Evolutionary conservation across 257 asterid species (phyloP), one percentile per base, ranked within the genome.

Genomic region (Capsicum rhomboideum): DNA sequence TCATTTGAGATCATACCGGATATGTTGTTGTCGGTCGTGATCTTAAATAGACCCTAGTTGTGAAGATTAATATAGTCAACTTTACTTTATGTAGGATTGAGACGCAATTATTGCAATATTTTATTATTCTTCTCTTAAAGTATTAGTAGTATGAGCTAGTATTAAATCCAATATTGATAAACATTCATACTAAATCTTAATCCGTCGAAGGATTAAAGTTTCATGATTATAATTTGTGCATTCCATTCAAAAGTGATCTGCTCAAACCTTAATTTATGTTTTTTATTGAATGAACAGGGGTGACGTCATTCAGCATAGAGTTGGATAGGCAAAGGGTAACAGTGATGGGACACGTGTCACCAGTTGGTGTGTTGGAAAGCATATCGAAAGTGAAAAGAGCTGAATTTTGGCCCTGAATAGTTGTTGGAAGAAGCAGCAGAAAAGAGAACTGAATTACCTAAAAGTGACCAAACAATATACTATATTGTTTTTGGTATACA

Each of bases 221-320:
- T 67, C 50, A 67, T 79, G 83, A 59, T 59, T 54, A 12, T 21
- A 21, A 28, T n/a, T 28, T 53, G 2, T 78, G 42, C 50, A 6
- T 78, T 18, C 50, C 56, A 21, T 18, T 75, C 29, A 37, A 40
- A 71, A 40, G 0, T 12, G 29, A 53, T 53, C 4, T 55, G 63
- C 26, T 3, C 26, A 55, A 55, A 55, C 12, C 63, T 20, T 20
- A 20, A 53, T 17, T n/a, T 21, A 63, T 63, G 13, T 26, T 1
- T 63, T 26, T 63, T 5, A 21, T 83, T 23, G 23, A 79, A 21
- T 80, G 20, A 29, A 66, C 83, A 94, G 98, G 97, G 37, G 98
- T 94, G 89, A 93, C 97, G 74, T 94, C 97, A 63, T 94, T 91
- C 90, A 93, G 92, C 86, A 86, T 94, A 83, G 97, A 94, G 55